These are phyloP conservation scores for Cyclaneusma minus DNA, from an alignment of 2,329 filamentous ascomycete genomes.

Conservation along the genomic window DNA sequence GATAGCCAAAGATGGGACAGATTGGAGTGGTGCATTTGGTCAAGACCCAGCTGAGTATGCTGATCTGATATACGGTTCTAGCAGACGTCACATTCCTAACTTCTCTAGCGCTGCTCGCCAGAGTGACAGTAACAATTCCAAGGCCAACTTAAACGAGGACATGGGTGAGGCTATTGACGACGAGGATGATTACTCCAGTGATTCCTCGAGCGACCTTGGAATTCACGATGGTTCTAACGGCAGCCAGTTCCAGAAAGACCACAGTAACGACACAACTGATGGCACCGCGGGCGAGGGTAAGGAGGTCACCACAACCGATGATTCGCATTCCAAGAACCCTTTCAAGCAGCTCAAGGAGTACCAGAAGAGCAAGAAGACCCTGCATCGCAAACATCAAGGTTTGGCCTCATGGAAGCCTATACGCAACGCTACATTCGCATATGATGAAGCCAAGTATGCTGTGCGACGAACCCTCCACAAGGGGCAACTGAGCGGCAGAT, in stretches of 20 bases:
- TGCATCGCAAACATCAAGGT: conserved; percentile 76
- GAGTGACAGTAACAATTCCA: conserved; percentile 25
- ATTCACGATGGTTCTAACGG: conserved; percentile 33
- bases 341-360: conserved; percentile 45
- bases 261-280: conserved; percentile 5
- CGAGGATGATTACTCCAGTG: conserved; percentile 12
- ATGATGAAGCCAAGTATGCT: conserved; percentile 72
- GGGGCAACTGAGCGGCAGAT: conserved; percentile 61
- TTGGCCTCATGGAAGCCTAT: conserved; percentile 93
- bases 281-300: conserved; percentile 7
- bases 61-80: conserved; percentile 12
- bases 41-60: conserved; percentile 42
- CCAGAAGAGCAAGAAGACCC: conserved; percentile 51
- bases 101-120: conserved; percentile 33
- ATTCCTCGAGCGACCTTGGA: conserved; percentile 26
- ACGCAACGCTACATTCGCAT: conserved; percentile 72
- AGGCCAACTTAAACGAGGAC: conserved; percentile 16
- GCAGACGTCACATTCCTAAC: conserved; percentile 33
- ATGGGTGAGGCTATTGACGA: no score
- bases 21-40: conserved; percentile 81
- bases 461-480: conserved; percentile 61
- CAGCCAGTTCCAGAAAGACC: conserved; percentile 16
- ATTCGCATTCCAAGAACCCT: conserved; percentile 28
- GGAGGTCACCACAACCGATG: conserved; percentile 7
- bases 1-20: conserved; percentile 64